Evolutionary conservation across 106 monocot genomes (phyloP).

Genomic region (Triglochin maritima): DNA sequence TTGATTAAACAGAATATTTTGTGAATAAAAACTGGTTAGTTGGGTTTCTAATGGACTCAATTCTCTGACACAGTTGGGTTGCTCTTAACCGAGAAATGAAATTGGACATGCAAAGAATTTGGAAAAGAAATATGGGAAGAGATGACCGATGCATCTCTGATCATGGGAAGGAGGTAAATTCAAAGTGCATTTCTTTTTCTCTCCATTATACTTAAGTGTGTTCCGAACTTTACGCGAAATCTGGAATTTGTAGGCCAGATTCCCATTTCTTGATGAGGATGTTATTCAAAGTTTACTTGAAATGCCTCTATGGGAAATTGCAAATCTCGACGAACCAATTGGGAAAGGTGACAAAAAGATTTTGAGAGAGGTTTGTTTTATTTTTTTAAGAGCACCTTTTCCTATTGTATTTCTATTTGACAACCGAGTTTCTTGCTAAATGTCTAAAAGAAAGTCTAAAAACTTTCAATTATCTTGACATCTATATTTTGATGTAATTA

Average conservation of each 20-base stretch:
- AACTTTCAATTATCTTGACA: background rate
- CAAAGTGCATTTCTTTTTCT: background rate
- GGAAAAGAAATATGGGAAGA: slow-evolving; percentile 96
- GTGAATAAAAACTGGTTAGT: background rate
- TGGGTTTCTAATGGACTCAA: background rate
- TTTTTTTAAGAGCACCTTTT: background rate
- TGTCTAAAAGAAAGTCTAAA: background rate
- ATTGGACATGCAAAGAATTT: slow-evolving; percentile 97
- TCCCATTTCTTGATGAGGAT: slow-evolving; percentile 97
- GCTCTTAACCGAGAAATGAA: slow-evolving; percentile 82
- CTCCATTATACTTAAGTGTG: background rate
- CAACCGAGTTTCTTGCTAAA: background rate
- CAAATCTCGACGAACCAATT: slow-evolving; percentile 58
- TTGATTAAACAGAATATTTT: background rate
- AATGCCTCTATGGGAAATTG: slow-evolving; percentile 79
- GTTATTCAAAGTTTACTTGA: slow-evolving; percentile 74
- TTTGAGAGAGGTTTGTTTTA: slow-evolving; percentile 60
- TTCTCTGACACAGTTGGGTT: slow-evolving; percentile 39
- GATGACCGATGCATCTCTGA: slow-evolving; percentile 96
- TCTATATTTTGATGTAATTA: background rate
- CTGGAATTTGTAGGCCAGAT: slow-evolving; percentile 58
- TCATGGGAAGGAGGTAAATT: slow-evolving; percentile 81
- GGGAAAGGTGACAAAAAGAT: slow-evolving; percentile 97
- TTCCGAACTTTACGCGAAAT: background rate
- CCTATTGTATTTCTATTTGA: background rate